These are phyloP conservation scores for Euphorbia neoarborescens DNA, from an alignment of 441 rosid species.

Conservation along the genomic window DNA sequence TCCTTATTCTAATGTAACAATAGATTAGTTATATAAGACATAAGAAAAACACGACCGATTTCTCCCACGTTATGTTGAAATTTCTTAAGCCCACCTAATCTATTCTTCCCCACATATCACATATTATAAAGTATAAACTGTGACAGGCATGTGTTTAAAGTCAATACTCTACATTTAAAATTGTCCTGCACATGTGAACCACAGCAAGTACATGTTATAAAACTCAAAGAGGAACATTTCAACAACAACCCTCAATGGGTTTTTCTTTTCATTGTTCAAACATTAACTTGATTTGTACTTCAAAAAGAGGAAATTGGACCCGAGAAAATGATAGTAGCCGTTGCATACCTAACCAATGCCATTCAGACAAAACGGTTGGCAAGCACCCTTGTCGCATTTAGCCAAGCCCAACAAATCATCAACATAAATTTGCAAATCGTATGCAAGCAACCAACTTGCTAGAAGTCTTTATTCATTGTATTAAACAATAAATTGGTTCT, in stretches of 20 bases:
- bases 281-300: not conserved
- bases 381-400: conserved; percentile 1
- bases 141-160: not conserved
- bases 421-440: not conserved
- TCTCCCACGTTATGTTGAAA: not conserved
- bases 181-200: conserved; percentile 18
- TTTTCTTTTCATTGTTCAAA: not conserved
- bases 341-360: conserved; percentile 7
- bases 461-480: not conserved
- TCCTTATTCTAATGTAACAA: not conserved
- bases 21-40: not conserved
- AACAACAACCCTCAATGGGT: not conserved
- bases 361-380: conserved; percentile 9
- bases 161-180: not conserved
- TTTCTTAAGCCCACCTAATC: conserved; percentile 9
- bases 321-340: conserved; percentile 11
- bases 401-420: conserved; percentile 1
- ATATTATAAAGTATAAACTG: conserved; percentile 7
- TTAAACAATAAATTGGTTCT: conserved; percentile 1
- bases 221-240: conserved; percentile 3
- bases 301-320: conserved; percentile 2
- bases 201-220: conserved; percentile 1
- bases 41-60: not conserved
- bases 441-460: not conserved
- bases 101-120: not conserved